Evolutionary conservation across 805 yeast species (phyloP), one percentile per base, ranked within the genome.

Genomic region (Candida hungchunana): DNA sequence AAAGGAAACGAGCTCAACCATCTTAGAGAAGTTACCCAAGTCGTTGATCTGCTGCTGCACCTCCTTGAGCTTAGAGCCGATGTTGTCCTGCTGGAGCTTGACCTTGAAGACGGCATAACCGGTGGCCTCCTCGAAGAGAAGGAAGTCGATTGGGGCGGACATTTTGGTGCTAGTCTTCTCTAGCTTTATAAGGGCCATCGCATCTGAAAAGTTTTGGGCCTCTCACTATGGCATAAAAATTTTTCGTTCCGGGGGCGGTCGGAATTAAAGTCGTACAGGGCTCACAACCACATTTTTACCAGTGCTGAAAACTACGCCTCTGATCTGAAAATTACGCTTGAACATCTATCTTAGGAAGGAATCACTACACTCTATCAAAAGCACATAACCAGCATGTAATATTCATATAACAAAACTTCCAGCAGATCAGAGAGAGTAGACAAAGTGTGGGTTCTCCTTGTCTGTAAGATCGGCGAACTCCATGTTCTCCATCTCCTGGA

Each of bases 21-120:
- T 71, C 69, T 93, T 93, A 55, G 96, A 84, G 61, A 93, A 89
- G 59, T 79, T 74, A 45, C 80, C 81, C 48, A 93, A 75, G 56
- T 93, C 97, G 51, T 73, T 79, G 43, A 87, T 74, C 42, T 95
- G 89, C 51, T 79, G 79, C 69, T 93, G 97, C 29, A 93, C 97
- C 66, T 93, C 98, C 63, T 82, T 82, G 66, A 85, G 73, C 60
- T 94, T 79, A 29, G 95, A 73, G 34, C 97, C 95, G 49, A 93
- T 79, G 58, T 85, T 88, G 67, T 93, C 98, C 60, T 90, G 96
- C 67, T 88, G 95, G 48, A 87, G 71, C 53, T 80, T 77, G 44
- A 93, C 97, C 65, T 90, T 85, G 79, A 90, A 93, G 58, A 93
- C 73, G 50, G 95, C 97, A 63, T 90, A 93, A 51, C 98, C 98